Evolutionary conservation across 2,329 filamentous ascomycete genomes (phyloP), one percentile per base, ranked within the genome.

Genomic region (Neopestalotiopsis clavispora): DNA sequence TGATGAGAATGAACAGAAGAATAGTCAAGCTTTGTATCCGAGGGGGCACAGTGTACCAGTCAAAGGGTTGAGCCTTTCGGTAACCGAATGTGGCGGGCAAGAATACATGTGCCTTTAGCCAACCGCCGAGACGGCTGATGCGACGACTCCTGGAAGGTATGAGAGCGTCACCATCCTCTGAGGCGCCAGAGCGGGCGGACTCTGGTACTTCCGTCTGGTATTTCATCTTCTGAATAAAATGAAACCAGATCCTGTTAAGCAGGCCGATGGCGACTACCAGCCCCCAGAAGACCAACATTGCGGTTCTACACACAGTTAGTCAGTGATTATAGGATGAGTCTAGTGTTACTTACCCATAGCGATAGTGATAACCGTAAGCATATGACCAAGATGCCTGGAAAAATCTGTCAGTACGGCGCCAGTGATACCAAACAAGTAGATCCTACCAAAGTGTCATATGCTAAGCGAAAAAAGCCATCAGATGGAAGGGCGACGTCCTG

Each of bases 41-140:
- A 0, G 82, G 81, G 0, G 84, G 84, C 0, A 85, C 78, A 0
- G 83, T 84, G 66, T 79, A 82, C 78, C 82, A 85, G 38, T 82
- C 81, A 3, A 83, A 77, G 28, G 82, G 82, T 56, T 84, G 81
- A 0, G 83, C 79, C 65, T 79, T 82, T 17, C 77, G 77, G 42
- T 81, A 75, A 0, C 84, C 84, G 61, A 85, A 84, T 0, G 83
- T 80, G 0, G 84, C 83, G 0, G 84, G 83, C 0, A 83, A 69
- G 0, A 76, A 74, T 0, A 84, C 59, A 3, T 78, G 76, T 38
- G 77, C 75, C 57, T 79, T 76, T 17, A 81, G 40, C 78, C 80
- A 82, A 0, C 71, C 61, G 23, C 64, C 67, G 1, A 64, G 62
- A 20, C 57, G 13, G 57, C 20, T 23, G 10, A 59, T 20, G 32